phyloP scores from a whole-genome alignment of 345 rosid species.

The Corymbia maculata region DNA sequence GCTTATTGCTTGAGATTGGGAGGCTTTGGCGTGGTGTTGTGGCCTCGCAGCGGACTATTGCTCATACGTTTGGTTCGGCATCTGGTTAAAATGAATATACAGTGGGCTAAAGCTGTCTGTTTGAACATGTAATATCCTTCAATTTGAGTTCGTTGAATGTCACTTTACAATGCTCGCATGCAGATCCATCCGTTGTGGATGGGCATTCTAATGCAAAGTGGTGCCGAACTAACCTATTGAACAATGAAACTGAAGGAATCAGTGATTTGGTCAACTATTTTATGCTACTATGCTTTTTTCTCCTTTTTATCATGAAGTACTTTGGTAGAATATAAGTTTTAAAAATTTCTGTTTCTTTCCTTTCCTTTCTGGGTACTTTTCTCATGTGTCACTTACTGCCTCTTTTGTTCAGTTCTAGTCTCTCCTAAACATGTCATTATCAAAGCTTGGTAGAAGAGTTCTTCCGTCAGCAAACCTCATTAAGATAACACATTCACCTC shows the following conservation, averaged over 20 bases:
- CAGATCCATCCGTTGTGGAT: background rate
- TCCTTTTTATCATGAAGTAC: background rate
- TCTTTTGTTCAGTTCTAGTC: background rate
- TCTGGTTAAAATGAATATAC: background rate
- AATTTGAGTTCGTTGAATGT: background rate
- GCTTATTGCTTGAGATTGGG: background rate
- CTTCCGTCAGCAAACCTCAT: background rate
- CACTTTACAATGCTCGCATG: background rate
- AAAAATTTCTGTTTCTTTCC: background rate
- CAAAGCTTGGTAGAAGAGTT: slow-evolving; percentile 9
- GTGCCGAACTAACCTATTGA: background rate
- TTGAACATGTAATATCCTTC: background rate
- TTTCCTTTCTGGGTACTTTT: background rate
- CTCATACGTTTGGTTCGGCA: background rate
- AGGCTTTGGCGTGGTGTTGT: background rate
- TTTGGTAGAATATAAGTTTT: background rate
- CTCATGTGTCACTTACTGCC: background rate
- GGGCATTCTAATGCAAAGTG: background rate
- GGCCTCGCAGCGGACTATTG: background rate
- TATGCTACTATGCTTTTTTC: background rate
- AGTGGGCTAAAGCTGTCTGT: background rate
- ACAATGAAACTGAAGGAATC: background rate
- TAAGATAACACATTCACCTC: background rate
- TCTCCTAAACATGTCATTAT: slow-evolving; percentile 11
- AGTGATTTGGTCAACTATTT: background rate